phyloP scores from a whole-genome alignment of 345 rosid genomes.

The Aethionema arabicum region DNA sequence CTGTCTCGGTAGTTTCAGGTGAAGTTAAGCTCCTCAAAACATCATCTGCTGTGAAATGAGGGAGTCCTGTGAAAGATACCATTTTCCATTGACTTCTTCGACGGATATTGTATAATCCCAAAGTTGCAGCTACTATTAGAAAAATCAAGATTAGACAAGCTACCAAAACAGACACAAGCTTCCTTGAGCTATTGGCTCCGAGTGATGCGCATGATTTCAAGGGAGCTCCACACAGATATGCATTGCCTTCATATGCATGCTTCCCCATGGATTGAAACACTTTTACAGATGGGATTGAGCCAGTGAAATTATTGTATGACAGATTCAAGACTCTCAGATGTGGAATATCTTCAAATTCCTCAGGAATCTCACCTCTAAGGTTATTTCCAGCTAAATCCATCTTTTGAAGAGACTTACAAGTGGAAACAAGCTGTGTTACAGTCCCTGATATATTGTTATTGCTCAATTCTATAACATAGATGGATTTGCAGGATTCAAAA shows the following conservation, averaged over 20 bases:
- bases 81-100: slow-evolving; percentile 74
- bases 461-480: slow-evolving; percentile 63
- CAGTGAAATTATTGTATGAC: slow-evolving; percentile 64
- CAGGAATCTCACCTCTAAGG: slow-evolving; percentile 59
- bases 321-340: slow-evolving; percentile 53
- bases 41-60: slow-evolving; percentile 72
- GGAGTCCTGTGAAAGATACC: slow-evolving; percentile 70
- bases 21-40: slow-evolving; percentile 64
- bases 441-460: slow-evolving; percentile 56
- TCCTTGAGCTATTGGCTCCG: slow-evolving; percentile 53
- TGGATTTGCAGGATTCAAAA: slow-evolving; percentile 56
- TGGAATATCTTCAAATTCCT: slow-evolving; percentile 54
- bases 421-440: slow-evolving; percentile 52
- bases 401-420: slow-evolving; percentile 53
- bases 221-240: slow-evolving; percentile 77
- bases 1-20: slow-evolving; percentile 44
- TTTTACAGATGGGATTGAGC: slow-evolving; percentile 62
- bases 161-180: slow-evolving; percentile 53
- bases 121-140: slow-evolving; percentile 43
- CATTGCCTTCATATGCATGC: slow-evolving; percentile 65
- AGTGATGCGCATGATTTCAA: slow-evolving; percentile 61
- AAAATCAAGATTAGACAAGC: slow-evolving; percentile 48
- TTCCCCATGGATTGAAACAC: slow-evolving; percentile 56
- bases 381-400: slow-evolving; percentile 58
- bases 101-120: slow-evolving; percentile 51